Evolutionary conservation across 768 basidiomycete species (phyloP).

Genomic region (Naganishia kalamii): DNA sequence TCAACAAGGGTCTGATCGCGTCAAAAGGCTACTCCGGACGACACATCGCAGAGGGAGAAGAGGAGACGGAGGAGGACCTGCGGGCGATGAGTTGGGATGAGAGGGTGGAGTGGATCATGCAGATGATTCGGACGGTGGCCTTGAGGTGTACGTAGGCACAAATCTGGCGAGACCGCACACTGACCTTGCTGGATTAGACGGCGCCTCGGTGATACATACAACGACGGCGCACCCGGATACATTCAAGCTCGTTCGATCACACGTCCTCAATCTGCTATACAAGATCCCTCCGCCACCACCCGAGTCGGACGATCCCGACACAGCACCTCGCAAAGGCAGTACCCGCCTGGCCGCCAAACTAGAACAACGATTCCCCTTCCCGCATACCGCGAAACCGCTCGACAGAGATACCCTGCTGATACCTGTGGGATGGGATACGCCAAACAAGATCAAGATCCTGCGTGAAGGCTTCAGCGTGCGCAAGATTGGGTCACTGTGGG

Average conservation of each 20-base stretch:
- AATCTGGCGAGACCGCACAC: neutral
- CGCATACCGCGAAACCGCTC: conserved; percentile 77
- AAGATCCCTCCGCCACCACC: conserved; percentile 57
- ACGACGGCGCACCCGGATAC: conserved; percentile 67
- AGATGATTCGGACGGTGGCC: conserved; percentile 85
- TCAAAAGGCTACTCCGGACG: conserved; percentile 68
- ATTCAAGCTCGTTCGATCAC: conserved; percentile 68
- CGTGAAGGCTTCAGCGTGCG: conserved; percentile 83
- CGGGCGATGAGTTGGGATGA: conserved; percentile 61
- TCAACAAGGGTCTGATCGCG: conserved; percentile 85
- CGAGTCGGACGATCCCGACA: conserved; percentile 35
- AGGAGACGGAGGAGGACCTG: conserved; percentile 25
- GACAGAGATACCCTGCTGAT: conserved; percentile 89
- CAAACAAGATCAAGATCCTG: conserved; percentile 87
- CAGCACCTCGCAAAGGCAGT: conserved; percentile 8
- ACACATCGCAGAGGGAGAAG: conserved; percentile 47
- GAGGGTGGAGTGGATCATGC: conserved; percentile 88
- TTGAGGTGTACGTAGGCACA: conserved; percentile 70
- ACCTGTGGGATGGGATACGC: conserved; percentile 95
- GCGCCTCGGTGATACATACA: conserved; percentile 85
- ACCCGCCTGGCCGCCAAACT: conserved; percentile 54
- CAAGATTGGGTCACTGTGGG: conserved; percentile 33
- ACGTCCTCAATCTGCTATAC: conserved; percentile 75
- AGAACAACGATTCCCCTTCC: conserved; percentile 69
- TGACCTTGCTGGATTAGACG: conserved; percentile 55